A percentile compares a stretch with the other conserved stretches of the same genome.
Conservation (phyloP, 2,329 filamentous ascomycete species). For the Emergomyces orientalis region DNA sequence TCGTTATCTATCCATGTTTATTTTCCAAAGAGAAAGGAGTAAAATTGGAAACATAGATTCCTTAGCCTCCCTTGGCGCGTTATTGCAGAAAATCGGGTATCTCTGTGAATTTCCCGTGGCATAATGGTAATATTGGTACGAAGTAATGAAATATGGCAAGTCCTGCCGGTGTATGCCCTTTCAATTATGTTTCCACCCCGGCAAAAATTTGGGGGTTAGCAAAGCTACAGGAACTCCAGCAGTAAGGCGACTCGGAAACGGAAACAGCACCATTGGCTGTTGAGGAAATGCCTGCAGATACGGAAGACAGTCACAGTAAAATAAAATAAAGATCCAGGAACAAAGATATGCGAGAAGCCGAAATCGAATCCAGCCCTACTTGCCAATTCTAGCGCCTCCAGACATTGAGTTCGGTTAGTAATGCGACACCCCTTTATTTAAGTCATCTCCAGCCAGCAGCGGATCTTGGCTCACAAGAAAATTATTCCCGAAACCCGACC, state of each 20-base stretch:
- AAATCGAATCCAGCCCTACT: not conserved
- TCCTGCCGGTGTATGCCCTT: not conserved
- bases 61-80: not conserved
- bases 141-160: not conserved
- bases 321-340: not conserved
- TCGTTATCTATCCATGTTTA: not conserved
- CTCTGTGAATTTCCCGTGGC: not conserved
- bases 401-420: not conserved
- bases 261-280: not conserved
- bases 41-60: not conserved
- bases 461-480: not conserved
- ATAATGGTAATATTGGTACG: not conserved
- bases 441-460: not conserved
- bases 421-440: not conserved
- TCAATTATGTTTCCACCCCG: not conserved
- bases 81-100: not conserved
- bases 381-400: no score
- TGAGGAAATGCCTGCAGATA: not conserved
- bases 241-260: not conserved
- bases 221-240: not conserved
- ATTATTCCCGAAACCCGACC: not conserved
- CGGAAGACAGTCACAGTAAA: not conserved
- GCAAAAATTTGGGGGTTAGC: not conserved
- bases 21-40: not conserved
- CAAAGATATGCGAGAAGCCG: not conserved